Conservation (phyloP, 441 rosid species). For the Viola pubescens region DNA sequence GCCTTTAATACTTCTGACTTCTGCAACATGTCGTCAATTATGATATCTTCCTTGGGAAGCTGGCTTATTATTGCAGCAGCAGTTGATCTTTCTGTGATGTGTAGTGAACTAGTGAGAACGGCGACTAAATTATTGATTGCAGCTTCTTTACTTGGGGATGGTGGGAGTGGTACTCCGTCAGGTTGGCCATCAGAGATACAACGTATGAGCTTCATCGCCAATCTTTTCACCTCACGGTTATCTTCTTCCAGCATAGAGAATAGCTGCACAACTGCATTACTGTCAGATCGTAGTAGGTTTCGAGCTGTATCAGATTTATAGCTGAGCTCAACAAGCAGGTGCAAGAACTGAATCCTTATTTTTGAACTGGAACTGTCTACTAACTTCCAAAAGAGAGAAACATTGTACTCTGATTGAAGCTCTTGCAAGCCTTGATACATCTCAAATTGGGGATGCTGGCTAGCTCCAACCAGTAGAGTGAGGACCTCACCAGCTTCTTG, state of each 20-base stretch:
- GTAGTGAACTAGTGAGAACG: conserved; percentile 28
- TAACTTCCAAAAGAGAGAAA: conserved; percentile 31
- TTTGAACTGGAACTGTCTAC: conserved; percentile 23
- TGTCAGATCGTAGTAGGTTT: conserved; percentile 23
- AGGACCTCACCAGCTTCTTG: conserved; percentile 44
- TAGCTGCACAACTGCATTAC: conserved; percentile 27
- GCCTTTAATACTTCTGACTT: conserved; percentile 42
- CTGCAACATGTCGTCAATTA: conserved; percentile 33
- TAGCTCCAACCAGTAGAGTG: conserved; percentile 28
- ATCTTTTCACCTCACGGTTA: conserved; percentile 24
- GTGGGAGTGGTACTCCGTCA: conserved; percentile 39
- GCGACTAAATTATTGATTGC: conserved; percentile 30
- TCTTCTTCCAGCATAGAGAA: conserved; percentile 30
- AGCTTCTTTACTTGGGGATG: conserved; percentile 33
- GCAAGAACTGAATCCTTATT: conserved; percentile 33
- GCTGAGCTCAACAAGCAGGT: conserved; percentile 39
- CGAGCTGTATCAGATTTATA: conserved; percentile 31
- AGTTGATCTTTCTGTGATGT: conserved; percentile 36
- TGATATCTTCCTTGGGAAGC: conserved; percentile 41
- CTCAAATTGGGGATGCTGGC: conserved; percentile 27
- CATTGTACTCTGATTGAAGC: conserved; percentile 39
- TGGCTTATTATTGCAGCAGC: conserved; percentile 49
- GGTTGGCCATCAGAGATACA: conserved; percentile 34
- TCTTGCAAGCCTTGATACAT: conserved; percentile 35
- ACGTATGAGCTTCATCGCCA: conserved; percentile 36